These are phyloP conservation scores for Dissophora ornata DNA, from an alignment of 192 early-diverging fungal species.

Conservation along the genomic window DNA sequence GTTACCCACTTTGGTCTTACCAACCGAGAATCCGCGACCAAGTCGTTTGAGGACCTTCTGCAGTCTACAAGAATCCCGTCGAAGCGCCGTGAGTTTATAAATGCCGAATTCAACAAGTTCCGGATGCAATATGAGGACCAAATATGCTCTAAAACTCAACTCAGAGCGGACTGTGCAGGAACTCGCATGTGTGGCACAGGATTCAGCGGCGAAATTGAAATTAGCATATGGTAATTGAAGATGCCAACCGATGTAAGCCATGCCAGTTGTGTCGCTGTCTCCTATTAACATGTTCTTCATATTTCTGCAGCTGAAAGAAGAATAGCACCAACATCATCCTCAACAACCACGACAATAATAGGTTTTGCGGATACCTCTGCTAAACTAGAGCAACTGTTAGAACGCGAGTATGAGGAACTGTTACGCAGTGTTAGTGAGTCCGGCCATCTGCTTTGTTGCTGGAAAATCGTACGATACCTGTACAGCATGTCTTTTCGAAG, in stretches of 20 bases:
- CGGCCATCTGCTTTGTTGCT: too few relatives aligned
- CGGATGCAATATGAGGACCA: slow-evolving; percentile 9
- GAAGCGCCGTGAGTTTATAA: slow-evolving; percentile 8
- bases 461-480: too few relatives aligned
- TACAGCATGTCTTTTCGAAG: too few relatives aligned
- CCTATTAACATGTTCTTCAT: slow-evolving; percentile 3
- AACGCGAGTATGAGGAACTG: too few relatives aligned
- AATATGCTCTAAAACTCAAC: too few relatives aligned
- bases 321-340: slow-evolving; percentile 6
- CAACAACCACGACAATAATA: slow-evolving; percentile 11
- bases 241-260: neutral
- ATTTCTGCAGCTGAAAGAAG: slow-evolving; percentile 22
- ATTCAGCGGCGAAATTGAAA: slow-evolving; percentile 10
- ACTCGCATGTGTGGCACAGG: slow-evolving; percentile 21
- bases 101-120: slow-evolving; percentile 3
- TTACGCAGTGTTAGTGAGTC: too few relatives aligned
- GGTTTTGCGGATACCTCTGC: too few relatives aligned
- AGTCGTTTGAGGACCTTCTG: slow-evolving; percentile 5
- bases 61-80: slow-evolving; percentile 2
- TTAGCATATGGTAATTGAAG: slow-evolving; percentile 28
- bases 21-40: slow-evolving; percentile 17
- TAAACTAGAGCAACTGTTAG: too few relatives aligned
- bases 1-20: slow-evolving; percentile 10
- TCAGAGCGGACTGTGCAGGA: slow-evolving; percentile 17
- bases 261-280: neutral